Conservation (phyloP, 805 yeast species). For the Teunomyces pallodes region DNA sequence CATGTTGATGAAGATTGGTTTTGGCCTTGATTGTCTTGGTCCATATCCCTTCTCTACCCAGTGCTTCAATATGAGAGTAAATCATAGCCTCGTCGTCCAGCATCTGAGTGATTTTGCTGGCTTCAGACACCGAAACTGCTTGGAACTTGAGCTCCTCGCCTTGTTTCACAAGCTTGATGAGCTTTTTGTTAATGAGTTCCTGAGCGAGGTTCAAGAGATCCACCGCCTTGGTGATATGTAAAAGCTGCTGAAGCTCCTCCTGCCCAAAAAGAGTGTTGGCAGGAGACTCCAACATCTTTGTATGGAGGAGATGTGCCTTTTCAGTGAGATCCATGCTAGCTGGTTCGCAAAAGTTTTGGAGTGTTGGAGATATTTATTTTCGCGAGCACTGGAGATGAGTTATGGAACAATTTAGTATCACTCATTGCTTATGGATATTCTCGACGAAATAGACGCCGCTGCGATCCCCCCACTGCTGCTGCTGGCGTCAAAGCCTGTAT, state of each 20-base stretch:
- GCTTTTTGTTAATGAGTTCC: constrained; percentile 52
- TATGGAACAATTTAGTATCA: neutral
- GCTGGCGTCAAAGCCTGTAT: constrained; percentile 3
- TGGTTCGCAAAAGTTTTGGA: neutral
- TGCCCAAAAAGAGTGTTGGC: constrained; percentile 59
- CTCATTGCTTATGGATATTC: neutral
- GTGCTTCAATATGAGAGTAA: constrained; percentile 85
- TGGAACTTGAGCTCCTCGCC: constrained; percentile 71
- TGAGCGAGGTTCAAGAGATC: constrained; percentile 51
- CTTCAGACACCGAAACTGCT: constrained; percentile 71
- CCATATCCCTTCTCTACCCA: constrained; percentile 96
- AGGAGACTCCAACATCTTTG: constrained; percentile 55
- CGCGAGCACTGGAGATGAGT: constrained; percentile 3
- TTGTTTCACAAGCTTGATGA: constrained; percentile 66
- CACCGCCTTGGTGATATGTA: constrained; percentile 40
- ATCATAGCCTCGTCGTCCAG: constrained; percentile 84
- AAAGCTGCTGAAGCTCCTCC: constrained; percentile 57
- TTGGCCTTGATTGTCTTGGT: constrained; percentile 85
- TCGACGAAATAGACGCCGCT: constrained; percentile 2
- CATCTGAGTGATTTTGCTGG: constrained; percentile 75
- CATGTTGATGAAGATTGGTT: constrained; percentile 86
- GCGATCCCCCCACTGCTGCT: neutral
- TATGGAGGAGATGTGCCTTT: constrained; percentile 58
- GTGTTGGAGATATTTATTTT: neutral
- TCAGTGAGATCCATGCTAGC: constrained; percentile 28